A percentile compares a stretch with the other conserved stretches of the same genome.
Conservation (phyloP, 2,329 filamentous ascomycete species). For the Coleophoma cylindrospora region DNA sequence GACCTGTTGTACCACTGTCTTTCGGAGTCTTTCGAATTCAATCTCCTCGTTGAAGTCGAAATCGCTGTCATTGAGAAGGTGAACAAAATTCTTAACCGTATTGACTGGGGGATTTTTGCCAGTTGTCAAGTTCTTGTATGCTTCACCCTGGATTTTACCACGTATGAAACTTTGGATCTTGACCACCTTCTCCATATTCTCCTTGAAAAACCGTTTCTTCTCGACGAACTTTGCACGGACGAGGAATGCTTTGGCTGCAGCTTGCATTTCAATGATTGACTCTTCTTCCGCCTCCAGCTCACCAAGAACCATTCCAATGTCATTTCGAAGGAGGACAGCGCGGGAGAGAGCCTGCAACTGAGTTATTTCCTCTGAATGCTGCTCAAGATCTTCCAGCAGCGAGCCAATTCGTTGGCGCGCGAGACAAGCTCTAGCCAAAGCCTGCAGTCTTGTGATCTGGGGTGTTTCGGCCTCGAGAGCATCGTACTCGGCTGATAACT, state of each 20-base stretch:
- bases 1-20: conserved; percentile 95
- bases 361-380: conserved; percentile 61
- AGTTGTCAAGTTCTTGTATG: conserved; percentile 93
- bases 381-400: conserved; percentile 65
- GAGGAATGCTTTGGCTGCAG: conserved; percentile 66
- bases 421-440: conserved; percentile 59
- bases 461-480: conserved; percentile 53
- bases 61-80: conserved; percentile 94
- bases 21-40: conserved; percentile 90
- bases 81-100: conserved; percentile 96
- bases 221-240: conserved; percentile 73
- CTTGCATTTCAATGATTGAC: conserved; percentile 69
- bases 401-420: conserved; percentile 54
- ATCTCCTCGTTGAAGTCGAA: conserved; percentile 99
- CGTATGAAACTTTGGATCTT: conserved; percentile 97
- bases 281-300: conserved; percentile 82
- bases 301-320: conserved; percentile 67
- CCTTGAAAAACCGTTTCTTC: conserved; percentile 82
- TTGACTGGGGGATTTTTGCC: conserved; percentile 96
- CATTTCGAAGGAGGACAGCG: conserved; percentile 71
- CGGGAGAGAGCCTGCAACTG: conserved; percentile 71
- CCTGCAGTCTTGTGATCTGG: conserved; percentile 60
- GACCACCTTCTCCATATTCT: conserved; percentile 98
- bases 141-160: conserved; percentile 92
- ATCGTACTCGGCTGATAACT: conserved; percentile 42